Percentiles rank a stretch among this genome's conserved stretches.
Evolutionary conservation across 2,329 filamentous ascomycete species (phyloP).

Genomic region (Stachybotrys chlorohalonatus): DNA sequence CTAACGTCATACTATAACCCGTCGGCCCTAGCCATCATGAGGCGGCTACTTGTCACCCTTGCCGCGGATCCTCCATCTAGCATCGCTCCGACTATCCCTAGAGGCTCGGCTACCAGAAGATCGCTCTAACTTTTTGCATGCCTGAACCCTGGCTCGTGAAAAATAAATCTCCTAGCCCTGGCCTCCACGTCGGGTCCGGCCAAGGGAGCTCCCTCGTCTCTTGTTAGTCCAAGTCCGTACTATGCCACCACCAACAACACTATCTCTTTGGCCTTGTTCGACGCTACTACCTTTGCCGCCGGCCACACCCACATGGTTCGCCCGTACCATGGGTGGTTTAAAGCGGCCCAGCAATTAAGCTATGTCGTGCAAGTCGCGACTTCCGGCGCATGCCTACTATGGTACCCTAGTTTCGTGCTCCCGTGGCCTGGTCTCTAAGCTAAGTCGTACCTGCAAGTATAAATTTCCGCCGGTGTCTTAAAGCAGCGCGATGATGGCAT

Average conservation of each 20-base stretch:
- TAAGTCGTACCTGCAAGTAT: neutral
- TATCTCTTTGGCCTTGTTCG: neutral
- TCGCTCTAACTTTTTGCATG: neutral
- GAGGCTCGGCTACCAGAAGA: neutral
- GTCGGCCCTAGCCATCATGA: too few relatives aligned
- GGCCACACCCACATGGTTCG: too few relatives aligned
- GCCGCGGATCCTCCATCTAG: neutral
- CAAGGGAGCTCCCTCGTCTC: neutral
- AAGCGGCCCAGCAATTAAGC: too few relatives aligned
- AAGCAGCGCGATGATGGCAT: neutral
- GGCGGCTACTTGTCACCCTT: neutral
- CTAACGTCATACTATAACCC: too few relatives aligned
- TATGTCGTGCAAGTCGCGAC: neutral
- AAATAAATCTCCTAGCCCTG: neutral
- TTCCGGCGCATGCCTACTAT: neutral
- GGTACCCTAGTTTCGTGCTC: neutral
- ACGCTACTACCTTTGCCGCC: neutral
- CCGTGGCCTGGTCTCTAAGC: neutral
- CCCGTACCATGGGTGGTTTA: too few relatives aligned
- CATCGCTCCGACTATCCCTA: neutral
- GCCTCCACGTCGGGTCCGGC: neutral
- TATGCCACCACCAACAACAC: neutral
- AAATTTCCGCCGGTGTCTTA: neutral
- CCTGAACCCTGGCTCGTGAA: neutral
- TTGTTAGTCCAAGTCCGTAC: neutral